Conservation (phyloP, 345 rosid genomes). For the Sonneratia alba region DNA sequence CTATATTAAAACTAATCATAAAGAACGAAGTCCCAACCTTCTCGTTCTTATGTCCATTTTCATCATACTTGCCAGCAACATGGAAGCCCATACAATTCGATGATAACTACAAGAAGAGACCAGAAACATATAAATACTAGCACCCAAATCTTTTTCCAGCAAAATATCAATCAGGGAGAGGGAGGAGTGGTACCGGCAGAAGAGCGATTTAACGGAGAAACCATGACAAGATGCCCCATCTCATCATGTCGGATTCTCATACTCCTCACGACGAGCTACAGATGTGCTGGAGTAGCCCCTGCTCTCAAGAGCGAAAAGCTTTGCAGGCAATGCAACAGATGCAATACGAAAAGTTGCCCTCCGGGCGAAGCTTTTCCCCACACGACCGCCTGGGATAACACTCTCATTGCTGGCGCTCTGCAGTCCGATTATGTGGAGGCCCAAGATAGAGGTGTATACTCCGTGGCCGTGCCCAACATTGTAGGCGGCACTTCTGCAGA, state of each 20-base stretch:
- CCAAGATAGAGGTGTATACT: constrained; percentile 27
- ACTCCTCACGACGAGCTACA: constrained; percentile 10
- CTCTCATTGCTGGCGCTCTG: constrained; percentile 27
- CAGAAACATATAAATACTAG: not conserved
- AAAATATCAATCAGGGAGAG: not conserved
- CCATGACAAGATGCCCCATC: constrained; percentile 1
- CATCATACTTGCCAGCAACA: not conserved
- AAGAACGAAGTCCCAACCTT: not conserved
- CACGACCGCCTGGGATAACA: constrained; percentile 30
- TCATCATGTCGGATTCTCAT: not conserved
- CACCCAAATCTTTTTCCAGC: not conserved
- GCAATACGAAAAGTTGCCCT: constrained; percentile 25
- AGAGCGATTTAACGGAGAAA: not conserved
- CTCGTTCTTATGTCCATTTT: not conserved
- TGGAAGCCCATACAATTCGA: not conserved
- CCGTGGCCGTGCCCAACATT: constrained; percentile 34
- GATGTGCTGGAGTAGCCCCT: not conserved
- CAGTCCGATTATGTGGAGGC: constrained; percentile 30
- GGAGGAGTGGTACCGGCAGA: not conserved
- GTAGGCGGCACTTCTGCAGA: constrained; percentile 25
- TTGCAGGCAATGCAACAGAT: constrained; percentile 31
- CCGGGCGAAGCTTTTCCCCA: constrained; percentile 37
- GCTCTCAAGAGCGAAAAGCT: constrained; percentile 25
- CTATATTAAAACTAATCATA: not conserved
- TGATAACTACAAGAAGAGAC: constrained; percentile 2